Evolutionary conservation across 2,329 filamentous ascomycete species (phyloP), one percentile per base, ranked within the genome.

Genomic region (Sporothrix curviconia): DNA sequence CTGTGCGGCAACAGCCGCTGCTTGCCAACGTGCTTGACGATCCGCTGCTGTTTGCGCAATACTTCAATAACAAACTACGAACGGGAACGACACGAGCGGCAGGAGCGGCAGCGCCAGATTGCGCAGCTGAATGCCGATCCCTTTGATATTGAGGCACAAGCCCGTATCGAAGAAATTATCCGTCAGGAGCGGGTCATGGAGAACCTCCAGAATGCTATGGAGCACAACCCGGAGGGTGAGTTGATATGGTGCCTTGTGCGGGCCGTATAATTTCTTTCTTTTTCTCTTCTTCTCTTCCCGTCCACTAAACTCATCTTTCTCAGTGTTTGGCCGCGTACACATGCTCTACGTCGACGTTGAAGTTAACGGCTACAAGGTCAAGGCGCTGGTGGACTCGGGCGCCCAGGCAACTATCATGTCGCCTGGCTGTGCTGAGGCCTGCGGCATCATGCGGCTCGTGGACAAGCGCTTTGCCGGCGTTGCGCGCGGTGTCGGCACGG

Each of bases 401-500:
- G 94, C 94, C 24, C 94, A 99, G 74, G 91, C 92, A 25, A 99
- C 94, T 53, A 96, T 99, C 76, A 99, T 99, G 94, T 97, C 92
- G 5, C 94, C 94, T 5, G 80, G 85, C 24, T 96, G 91, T 68
- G 94, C 94, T 25, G 89, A 95, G 68, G 81, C 85, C 8, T 99
- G 94, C 69, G 90, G 90, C 65, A 97, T 99, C 71, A 96, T 96
- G 89, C 87, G 92, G 50, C 82, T 99, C 14, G 89, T 99, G 57
- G 94, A 99, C 73, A 88, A 84, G 65, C 86, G 94, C 44, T 99
- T 94, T 69, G 87, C 90, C 4, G 94, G 94, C 62, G 87, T 97
- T 55, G 94, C 94, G 43, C 87, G 89, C 60, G 94, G 94, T 62
- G 94, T 99, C 3, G 94, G 94, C 55, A 97, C 94, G 1, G 94